Percentiles rank a stretch among this genome's conserved stretches.
Conservation (phyloP, 2,329 filamentous ascomycete species). For the Graphilbum fragrans region DNA sequence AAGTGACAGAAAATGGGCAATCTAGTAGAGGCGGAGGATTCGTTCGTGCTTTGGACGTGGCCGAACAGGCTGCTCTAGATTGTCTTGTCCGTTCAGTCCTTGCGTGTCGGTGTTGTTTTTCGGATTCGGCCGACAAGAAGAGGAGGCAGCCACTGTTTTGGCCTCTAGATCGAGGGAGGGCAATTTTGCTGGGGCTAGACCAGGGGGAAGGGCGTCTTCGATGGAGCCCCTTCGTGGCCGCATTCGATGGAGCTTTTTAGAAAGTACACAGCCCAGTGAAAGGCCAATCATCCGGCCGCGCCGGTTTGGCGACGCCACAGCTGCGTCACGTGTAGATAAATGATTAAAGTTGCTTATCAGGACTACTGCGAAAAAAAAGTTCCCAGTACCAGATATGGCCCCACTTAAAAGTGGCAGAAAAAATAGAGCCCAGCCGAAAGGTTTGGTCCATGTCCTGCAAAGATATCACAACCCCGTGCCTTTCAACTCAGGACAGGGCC, state of each 20-base stretch:
- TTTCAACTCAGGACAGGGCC: too few relatives aligned
- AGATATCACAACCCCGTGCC: too few relatives aligned
- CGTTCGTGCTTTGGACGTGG: too few relatives aligned
- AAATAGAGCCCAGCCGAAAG: neutral
- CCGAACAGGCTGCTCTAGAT: too few relatives aligned
- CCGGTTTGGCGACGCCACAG: neutral
- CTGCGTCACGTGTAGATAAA: slow-evolving; percentile 8
- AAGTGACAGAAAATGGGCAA: too few relatives aligned
- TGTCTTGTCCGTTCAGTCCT: too few relatives aligned
- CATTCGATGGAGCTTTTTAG: neutral
- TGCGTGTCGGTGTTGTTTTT: neutral
- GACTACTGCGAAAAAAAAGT: slow-evolving; percentile 1
- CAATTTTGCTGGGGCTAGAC: neutral
- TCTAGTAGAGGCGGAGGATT: too few relatives aligned
- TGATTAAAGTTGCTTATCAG: too few relatives aligned
- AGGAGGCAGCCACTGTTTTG: slow-evolving; percentile 1
- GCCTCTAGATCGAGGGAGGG: neutral
- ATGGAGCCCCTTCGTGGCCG: neutral
- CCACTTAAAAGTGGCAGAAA: slow-evolving; percentile 1
- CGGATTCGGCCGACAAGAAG: neutral
- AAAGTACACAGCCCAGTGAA: neutral
- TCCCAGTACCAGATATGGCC: too few relatives aligned
- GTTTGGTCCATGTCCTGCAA: too few relatives aligned
- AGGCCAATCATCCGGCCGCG: slow-evolving; percentile 2
- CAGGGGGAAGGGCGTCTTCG: slow-evolving; percentile 1